These are phyloP conservation scores for Trichoderma aggressivum DNA, from an alignment of 2,329 filamentous ascomycete genomes.

Conservation along the genomic window DNA sequence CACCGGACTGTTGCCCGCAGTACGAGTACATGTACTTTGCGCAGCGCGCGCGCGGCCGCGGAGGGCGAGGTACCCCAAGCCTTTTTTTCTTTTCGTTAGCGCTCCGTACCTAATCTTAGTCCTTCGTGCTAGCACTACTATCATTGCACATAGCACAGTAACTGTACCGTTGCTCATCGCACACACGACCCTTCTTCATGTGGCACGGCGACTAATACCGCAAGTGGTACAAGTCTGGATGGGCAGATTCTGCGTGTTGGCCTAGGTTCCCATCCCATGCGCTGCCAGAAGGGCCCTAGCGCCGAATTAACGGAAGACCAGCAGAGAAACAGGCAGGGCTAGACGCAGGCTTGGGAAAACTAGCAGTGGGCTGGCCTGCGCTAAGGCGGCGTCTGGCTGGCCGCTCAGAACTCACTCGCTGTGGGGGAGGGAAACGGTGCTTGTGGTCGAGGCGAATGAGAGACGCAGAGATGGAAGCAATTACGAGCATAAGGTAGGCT, in stretches of 20 bases:
- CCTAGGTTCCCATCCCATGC: neutral
- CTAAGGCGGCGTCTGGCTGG: slow-evolving; percentile 9
- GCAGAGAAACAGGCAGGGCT: slow-evolving; percentile 7
- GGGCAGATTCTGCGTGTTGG: neutral
- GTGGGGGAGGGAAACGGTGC: slow-evolving; percentile 10
- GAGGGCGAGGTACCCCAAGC: neutral
- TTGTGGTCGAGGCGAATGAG: neutral
- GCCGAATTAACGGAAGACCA: neutral
- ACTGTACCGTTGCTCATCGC: neutral
- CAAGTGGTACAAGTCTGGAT: neutral
- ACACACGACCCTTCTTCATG: neutral
- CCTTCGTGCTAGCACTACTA: neutral
- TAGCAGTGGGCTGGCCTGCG: neutral
- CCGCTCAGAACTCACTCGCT: neutral
- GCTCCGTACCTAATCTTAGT: neutral
- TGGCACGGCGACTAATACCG: neutral
- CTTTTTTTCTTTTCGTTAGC: too few species aligned
- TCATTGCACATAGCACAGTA: too few species aligned
- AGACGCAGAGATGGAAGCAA: neutral
- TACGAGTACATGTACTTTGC: too few species aligned
- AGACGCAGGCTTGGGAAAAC: slow-evolving; percentile 7
- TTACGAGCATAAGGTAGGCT: too few species aligned
- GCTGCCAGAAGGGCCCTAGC: slow-evolving; percentile 13
- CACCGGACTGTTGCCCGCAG: neutral
- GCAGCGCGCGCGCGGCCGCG: neutral